Percentiles rank a stretch among this genome's conserved stretches.
phyloP scores from a whole-genome alignment of 805 yeast species.

The Cyberlindnera nakhonratchasimensis region DNA sequence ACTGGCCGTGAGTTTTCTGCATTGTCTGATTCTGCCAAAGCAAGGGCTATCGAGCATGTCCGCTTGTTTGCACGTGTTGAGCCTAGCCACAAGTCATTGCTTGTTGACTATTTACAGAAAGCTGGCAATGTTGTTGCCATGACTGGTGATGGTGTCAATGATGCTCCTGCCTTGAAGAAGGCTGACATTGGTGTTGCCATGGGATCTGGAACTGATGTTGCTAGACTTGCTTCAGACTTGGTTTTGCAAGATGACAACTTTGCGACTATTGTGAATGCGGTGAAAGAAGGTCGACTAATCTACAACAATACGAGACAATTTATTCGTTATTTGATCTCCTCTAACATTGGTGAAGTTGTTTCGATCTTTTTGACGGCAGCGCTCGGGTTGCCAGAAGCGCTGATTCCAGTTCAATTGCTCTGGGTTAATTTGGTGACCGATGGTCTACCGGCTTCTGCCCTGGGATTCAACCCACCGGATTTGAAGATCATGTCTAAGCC shows the following conservation, averaged over 20 bases:
- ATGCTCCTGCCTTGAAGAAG: conserved; percentile 79
- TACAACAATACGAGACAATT: conserved; percentile 41
- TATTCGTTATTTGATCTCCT: conserved; percentile 43
- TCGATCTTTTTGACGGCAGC: conserved; percentile 53
- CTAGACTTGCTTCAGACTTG: conserved; percentile 56
- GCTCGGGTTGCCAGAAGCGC: conserved; percentile 48
- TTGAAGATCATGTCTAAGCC: conserved; percentile 34
- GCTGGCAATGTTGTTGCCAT: conserved; percentile 62
- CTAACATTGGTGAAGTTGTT: conserved; percentile 57
- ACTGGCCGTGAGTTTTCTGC: conserved; percentile 38
- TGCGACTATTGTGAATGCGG: conserved; percentile 53
- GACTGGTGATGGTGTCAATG: conserved; percentile 93
- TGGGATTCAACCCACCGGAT: conserved; percentile 46
- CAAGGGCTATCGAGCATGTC: conserved; percentile 41
- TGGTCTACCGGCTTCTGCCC: conserved; percentile 58
- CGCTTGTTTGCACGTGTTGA: conserved; percentile 53
- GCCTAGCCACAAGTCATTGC: conserved; percentile 49
- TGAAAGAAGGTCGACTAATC: conserved; percentile 52
- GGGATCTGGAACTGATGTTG: conserved; percentile 64
- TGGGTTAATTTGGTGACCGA: conserved; percentile 59
- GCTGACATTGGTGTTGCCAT: conserved; percentile 64
- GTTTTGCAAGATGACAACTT: conserved; percentile 53
- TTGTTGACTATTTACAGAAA: conserved; percentile 45
- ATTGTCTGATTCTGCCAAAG: conserved; percentile 35
- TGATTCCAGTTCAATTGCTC: conserved; percentile 54